Percentiles rank a stretch among this genome's conserved stretches.
Conservation (phyloP, 768 basidiomycete genomes). For the Saitozyma sp. region DNA sequence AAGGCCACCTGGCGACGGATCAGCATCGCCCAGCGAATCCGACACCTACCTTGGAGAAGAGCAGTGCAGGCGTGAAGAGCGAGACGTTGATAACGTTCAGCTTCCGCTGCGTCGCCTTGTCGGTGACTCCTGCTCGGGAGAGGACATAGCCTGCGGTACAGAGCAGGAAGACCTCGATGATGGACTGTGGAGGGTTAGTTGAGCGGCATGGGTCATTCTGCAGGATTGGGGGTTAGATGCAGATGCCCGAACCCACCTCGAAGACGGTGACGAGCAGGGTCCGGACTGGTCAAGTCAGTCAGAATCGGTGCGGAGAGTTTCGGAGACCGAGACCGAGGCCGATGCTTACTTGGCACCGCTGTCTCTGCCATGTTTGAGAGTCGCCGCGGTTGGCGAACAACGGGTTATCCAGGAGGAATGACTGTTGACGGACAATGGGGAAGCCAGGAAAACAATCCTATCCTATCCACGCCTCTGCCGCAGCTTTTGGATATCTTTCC, state of each 20-base stretch:
- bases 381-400: no score
- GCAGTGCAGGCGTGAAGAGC: conserved; percentile 69
- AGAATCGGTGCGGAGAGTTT: neutral
- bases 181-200: conserved; percentile 61
- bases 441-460: no score
- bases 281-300: conserved; percentile 41
- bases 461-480: no score
- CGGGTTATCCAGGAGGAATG: no score
- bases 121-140: conserved; percentile 74
- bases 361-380: neutral
- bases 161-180: conserved; percentile 81
- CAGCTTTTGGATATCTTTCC: no score
- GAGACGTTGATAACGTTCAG: conserved; percentile 65
- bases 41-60: conserved; percentile 74
- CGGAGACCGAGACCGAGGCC: neutral
- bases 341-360: neutral
- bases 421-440: no score
- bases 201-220: neutral
- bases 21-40: neutral
- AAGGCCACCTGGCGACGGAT: conserved; percentile 63
- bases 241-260: conserved; percentile 55
- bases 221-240: conserved; percentile 13
- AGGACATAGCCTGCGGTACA: conserved; percentile 76
- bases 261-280: conserved; percentile 63
- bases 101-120: conserved; percentile 73